These are phyloP conservation scores for Rhipidocladum racemiflorum DNA, from an alignment of 176 grass and related monocot species.

Conservation along the genomic window DNA sequence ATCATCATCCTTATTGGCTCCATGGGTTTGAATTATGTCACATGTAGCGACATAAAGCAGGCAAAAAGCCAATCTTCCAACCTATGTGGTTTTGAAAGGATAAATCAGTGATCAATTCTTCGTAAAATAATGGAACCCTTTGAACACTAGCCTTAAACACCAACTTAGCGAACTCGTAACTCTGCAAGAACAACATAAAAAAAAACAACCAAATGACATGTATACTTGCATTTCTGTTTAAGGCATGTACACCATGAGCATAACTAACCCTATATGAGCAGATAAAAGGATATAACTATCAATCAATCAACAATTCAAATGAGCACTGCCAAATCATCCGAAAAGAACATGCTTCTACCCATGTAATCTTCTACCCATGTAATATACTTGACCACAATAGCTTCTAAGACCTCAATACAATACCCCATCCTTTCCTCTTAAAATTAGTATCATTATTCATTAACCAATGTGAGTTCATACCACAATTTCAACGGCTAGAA, in stretches of 20 bases:
- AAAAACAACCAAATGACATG: neutral
- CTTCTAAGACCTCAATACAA: neutral
- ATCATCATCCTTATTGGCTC: neutral
- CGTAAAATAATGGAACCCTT: neutral
- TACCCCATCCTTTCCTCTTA: neutral
- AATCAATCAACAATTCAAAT: neutral
- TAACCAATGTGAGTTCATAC: neutral
- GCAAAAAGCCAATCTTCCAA: neutral
- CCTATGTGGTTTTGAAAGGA: neutral
- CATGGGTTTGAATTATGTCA: neutral
- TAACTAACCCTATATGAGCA: neutral
- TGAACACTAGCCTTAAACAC: neutral
- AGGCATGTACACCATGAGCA: neutral
- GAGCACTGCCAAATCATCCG: neutral
- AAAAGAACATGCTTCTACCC: neutral
- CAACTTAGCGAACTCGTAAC: neutral
- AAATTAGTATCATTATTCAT: neutral
- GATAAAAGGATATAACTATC: neutral
- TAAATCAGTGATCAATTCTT: neutral
- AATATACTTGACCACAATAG: neutral
- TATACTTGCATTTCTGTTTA: neutral
- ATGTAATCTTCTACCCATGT: neutral
- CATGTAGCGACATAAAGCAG: neutral
- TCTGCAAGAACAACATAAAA: neutral
- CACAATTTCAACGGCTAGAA: neutral